Evolutionary conservation across 768 basidiomycete species (phyloP).

Genomic region (Boletus vermiculosoides): DNA sequence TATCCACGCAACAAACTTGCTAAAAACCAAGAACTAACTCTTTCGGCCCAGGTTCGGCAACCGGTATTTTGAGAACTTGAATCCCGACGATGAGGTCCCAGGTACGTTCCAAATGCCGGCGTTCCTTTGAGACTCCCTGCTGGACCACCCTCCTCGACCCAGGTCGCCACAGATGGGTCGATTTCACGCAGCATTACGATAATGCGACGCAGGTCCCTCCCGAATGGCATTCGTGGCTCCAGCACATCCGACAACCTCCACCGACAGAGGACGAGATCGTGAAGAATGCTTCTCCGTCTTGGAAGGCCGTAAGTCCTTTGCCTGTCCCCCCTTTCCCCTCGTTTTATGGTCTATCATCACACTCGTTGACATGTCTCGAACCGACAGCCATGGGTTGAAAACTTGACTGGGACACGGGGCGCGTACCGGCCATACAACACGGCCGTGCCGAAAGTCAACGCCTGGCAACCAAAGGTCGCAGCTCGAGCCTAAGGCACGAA

Average conservation of each 20-base stretch:
- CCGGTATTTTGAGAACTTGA: constrained; percentile 90
- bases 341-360: neutral
- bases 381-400: constrained; percentile 77
- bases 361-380: neutral
- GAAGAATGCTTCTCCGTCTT: constrained; percentile 66
- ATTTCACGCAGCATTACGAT: constrained; percentile 86
- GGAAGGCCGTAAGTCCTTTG: constrained; percentile 72
- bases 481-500: constrained; percentile 39
- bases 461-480: constrained; percentile 78
- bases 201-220: constrained; percentile 93
- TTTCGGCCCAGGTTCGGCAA: constrained; percentile 77
- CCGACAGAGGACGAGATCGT: constrained; percentile 75
- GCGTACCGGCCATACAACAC: constrained; percentile 91
- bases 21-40: neutral
- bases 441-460: constrained; percentile 71
- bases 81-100: constrained; percentile 83
- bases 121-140: neutral
- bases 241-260: constrained; percentile 82
- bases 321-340: neutral
- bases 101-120: constrained; percentile 45
- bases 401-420: constrained; percentile 89
- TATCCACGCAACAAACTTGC: constrained; percentile 1
- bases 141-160: constrained; percentile 1
- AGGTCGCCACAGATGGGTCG: constrained; percentile 98
- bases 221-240: constrained; percentile 97